phyloP scores from a whole-genome alignment of 2,329 filamentous ascomycete genomes.

The Knufia petricola region DNA sequence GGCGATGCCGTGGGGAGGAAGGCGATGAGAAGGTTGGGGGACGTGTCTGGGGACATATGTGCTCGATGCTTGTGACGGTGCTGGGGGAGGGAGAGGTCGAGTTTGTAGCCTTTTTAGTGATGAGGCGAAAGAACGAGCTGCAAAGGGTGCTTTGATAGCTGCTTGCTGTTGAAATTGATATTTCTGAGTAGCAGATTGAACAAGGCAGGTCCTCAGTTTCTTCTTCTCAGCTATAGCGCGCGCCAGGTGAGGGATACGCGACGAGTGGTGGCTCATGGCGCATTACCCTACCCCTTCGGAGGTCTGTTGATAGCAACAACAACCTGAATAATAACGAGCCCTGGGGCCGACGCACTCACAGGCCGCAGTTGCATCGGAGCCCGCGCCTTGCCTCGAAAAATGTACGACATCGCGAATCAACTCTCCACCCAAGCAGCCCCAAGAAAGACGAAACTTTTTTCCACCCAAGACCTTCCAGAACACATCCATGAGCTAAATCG shows the following conservation, averaged over 20 bases:
- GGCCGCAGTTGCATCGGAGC: too few relatives aligned
- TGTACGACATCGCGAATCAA: too few relatives aligned
- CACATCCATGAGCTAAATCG: too few relatives aligned
- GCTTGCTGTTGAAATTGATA: too few relatives aligned
- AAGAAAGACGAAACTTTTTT: too few relatives aligned
- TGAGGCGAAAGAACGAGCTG: not conserved
- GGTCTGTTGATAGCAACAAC: not conserved
- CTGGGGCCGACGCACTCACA: too few relatives aligned
- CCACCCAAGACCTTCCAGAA: too few relatives aligned
- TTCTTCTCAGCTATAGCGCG: slow-evolving; percentile 2
- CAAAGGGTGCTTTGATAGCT: not conserved
- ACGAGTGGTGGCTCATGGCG: not conserved
- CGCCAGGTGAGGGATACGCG: slow-evolving; percentile 1
- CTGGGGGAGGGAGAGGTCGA: not conserved
- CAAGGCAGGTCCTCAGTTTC: not conserved
- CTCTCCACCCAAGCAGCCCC: too few relatives aligned
- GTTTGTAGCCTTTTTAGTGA: not conserved
- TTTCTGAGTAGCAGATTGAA: not conserved
- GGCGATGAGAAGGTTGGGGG: not conserved
- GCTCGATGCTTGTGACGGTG: not conserved
- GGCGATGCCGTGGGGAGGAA: not conserved
- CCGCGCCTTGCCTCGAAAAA: too few relatives aligned
- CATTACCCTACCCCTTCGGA: too few relatives aligned
- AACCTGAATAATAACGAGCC: not conserved
- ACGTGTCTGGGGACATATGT: not conserved